Conservation (phyloP, 2,329 filamentous ascomycete species). For the Beauveria bassiana region DNA sequence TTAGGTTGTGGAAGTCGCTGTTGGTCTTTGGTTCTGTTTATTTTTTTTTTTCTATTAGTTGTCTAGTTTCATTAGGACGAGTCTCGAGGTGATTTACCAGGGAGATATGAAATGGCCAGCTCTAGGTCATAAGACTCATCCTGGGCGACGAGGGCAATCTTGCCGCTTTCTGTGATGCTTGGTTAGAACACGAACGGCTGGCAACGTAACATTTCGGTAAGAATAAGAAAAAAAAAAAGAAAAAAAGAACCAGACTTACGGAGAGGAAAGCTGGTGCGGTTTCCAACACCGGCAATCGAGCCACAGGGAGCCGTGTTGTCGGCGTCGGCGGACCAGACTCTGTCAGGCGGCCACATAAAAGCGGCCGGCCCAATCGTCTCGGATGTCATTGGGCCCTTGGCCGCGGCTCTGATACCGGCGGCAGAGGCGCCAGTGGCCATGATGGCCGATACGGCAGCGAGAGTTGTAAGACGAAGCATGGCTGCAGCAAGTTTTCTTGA, state of each 20-base stretch:
- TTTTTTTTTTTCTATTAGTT: neutral
- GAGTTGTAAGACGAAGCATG: conserved; percentile 17
- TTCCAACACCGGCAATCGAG: conserved; percentile 36
- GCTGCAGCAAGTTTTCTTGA: neutral
- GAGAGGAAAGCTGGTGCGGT: conserved; percentile 50
- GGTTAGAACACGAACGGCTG: neutral
- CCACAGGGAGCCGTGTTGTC: conserved; percentile 54
- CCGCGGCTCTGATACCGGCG: neutral
- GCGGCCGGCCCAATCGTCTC: conserved; percentile 45
- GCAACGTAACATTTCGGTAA: too few species aligned
- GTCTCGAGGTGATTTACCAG: conserved; percentile 28
- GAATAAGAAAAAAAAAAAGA: neutral
- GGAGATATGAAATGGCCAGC: conserved; percentile 44
- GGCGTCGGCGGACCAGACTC: conserved; percentile 43
- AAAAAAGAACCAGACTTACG: conserved; percentile 23
- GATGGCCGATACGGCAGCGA: conserved; percentile 8
- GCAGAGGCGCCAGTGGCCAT: conserved; percentile 9
- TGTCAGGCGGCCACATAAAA: conserved; percentile 53
- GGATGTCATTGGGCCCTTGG: conserved; percentile 7
- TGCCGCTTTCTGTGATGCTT: conserved; percentile 38
- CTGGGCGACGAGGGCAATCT: conserved; percentile 47
- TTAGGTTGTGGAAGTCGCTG: conserved; percentile 32
- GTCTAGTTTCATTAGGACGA: too few species aligned
- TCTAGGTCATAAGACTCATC: conserved; percentile 48
- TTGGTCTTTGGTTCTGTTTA: conserved; percentile 30